Evolutionary conservation across 768 basidiomycete species (phyloP).

Genomic region (Suillus ampliporus): DNA sequence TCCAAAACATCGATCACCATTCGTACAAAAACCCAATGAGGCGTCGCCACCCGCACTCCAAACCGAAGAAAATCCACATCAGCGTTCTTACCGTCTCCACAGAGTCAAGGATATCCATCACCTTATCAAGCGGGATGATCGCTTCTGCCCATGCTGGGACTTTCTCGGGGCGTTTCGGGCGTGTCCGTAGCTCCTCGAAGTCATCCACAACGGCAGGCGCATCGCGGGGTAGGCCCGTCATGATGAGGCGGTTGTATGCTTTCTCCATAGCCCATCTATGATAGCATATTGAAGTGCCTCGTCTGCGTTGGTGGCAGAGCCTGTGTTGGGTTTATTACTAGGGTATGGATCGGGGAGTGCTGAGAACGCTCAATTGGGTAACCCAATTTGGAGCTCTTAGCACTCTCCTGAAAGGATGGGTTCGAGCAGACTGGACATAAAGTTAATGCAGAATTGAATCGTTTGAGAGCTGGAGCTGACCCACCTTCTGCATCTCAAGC

Average conservation of each 20-base stretch:
- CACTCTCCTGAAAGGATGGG: slow-evolving; percentile 9
- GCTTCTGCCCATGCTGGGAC: slow-evolving; percentile 34
- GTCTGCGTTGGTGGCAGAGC: slow-evolving; percentile 12
- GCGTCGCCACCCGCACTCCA: background rate
- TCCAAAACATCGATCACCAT: too few relatives aligned
- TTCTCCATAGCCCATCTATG: slow-evolving; percentile 35
- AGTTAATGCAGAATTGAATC: background rate
- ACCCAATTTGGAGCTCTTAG: too few relatives aligned
- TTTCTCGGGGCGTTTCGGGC: slow-evolving; percentile 35
- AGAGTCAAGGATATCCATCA: slow-evolving; percentile 26
- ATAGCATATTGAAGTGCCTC: slow-evolving; percentile 29
- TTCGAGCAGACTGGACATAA: background rate
- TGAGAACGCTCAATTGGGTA: slow-evolving; percentile 16
- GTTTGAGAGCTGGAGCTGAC: background rate
- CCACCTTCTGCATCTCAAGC: too few relatives aligned
- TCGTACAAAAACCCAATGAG: background rate
- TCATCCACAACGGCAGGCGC: slow-evolving; percentile 34
- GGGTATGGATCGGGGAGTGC: slow-evolving; percentile 21
- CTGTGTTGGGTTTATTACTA: background rate
- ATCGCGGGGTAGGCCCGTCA: slow-evolving; percentile 37
- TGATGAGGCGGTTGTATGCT: slow-evolving; percentile 36
- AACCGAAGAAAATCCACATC: background rate
- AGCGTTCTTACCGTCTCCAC: slow-evolving; percentile 14
- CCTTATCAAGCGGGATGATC: slow-evolving; percentile 20
- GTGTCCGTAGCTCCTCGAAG: slow-evolving; percentile 34